Conservation (phyloP, 1,284 basidiomycete genomes). For the Pyrrhoderma lamaoense region DNA sequence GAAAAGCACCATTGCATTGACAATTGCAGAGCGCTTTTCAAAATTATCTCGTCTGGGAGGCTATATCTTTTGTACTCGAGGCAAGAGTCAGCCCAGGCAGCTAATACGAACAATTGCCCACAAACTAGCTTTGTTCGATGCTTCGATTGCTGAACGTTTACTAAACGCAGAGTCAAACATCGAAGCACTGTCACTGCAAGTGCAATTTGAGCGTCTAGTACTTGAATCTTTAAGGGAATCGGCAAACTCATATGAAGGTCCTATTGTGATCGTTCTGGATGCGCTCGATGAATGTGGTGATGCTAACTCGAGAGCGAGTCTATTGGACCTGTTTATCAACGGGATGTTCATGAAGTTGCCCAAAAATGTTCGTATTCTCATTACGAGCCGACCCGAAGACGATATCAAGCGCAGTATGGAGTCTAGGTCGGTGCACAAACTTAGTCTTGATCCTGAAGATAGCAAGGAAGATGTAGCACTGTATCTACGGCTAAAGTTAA, state of each 20-base stretch:
- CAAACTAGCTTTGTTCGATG: slow-evolving; percentile 12
- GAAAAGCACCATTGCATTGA: not conserved
- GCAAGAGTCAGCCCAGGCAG: not conserved
- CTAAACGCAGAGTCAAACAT: not conserved
- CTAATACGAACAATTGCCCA: slow-evolving; percentile 1
- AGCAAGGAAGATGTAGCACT: not conserved
- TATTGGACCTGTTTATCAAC: slow-evolving; percentile 21
- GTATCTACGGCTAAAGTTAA: not conserved
- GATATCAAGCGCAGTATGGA: not conserved
- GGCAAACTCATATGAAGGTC: slow-evolving; percentile 1
- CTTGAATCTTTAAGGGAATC: not conserved
- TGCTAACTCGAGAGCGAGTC: slow-evolving; percentile 15
- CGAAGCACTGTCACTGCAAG: not conserved
- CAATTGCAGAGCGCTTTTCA: not conserved
- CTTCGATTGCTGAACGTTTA: slow-evolving; percentile 2
- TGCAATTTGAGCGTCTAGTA: slow-evolving; percentile 1
- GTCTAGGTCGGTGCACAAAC: too few species aligned
- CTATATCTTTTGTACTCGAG: slow-evolving; percentile 1
- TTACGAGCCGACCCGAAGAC: slow-evolving; percentile 4
- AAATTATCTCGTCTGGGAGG: not conserved
- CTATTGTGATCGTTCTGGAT: slow-evolving; percentile 32
- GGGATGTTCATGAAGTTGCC: not conserved
- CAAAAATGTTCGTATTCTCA: not conserved
- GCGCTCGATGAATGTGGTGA: slow-evolving; percentile 30
- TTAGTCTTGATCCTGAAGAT: too few species aligned